phyloP scores from a whole-genome alignment of 2,329 filamentous ascomycete genomes.

The Sporothrix pallida region DNA sequence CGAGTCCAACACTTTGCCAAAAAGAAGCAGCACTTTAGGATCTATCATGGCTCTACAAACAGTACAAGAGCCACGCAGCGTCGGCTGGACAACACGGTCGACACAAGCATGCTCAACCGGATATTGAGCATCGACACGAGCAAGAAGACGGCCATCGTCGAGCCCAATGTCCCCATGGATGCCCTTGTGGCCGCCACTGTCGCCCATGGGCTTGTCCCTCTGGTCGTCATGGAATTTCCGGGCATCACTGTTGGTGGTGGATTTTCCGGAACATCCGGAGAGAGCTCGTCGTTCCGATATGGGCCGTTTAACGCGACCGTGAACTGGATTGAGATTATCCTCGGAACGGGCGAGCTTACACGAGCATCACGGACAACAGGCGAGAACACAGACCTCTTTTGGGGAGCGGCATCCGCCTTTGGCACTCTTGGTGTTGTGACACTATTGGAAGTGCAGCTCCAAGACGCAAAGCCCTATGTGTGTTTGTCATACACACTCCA shows the following conservation, averaged over 20 bases:
- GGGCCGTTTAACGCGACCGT: conserved; percentile 71
- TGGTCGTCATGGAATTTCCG: conserved; percentile 74
- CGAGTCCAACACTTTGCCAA: conserved; percentile 53
- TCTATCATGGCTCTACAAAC: conserved; percentile 79
- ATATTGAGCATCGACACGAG: conserved; percentile 65
- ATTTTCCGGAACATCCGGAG: conserved; percentile 69
- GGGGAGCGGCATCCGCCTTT: conserved; percentile 63
- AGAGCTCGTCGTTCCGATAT: conserved; percentile 69
- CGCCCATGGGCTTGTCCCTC: conserved; percentile 61
- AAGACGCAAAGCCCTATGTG: conserved; percentile 60
- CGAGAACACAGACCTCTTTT: conserved; percentile 61
- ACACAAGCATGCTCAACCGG: conserved; percentile 68
- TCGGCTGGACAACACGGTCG: conserved; percentile 61
- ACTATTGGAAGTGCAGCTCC: conserved; percentile 62
- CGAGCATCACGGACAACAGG: conserved; percentile 48
- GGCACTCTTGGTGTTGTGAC: conserved; percentile 68
- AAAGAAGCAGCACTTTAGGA: conserved; percentile 65
- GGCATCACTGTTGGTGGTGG: conserved; percentile 72
- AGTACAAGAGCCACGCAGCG: conserved; percentile 67
- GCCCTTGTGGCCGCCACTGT: conserved; percentile 63
- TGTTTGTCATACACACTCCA: conserved; percentile 60
- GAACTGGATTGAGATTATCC: conserved; percentile 66
- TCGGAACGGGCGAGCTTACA: conserved; percentile 62
- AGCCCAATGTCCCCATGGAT: conserved; percentile 74
- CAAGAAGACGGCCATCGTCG: conserved; percentile 62